These are phyloP conservation scores for Lactifluus piperatus DNA, from an alignment of 768 basidiomycete species.

Conservation along the genomic window DNA sequence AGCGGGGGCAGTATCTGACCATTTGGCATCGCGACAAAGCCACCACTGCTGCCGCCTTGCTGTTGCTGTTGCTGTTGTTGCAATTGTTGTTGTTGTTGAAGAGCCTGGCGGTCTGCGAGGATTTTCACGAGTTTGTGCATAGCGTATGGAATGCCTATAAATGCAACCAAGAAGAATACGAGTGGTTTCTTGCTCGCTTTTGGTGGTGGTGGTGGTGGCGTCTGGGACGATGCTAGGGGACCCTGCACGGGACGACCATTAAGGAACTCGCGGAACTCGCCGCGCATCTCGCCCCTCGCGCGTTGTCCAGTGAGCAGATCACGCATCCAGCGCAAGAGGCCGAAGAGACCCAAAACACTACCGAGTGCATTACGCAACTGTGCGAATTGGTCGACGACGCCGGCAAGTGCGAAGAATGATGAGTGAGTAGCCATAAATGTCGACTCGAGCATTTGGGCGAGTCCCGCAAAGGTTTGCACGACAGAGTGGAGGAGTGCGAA, in stretches of 20 bases:
- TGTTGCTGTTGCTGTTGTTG: conserved; percentile 30
- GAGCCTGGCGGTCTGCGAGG: conserved; percentile 54
- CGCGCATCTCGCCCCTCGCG: conserved; percentile 33
- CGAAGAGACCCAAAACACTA: conserved; percentile 88
- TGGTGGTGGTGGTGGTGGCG: conserved; percentile 29
- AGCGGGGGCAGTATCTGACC: conserved; percentile 43
- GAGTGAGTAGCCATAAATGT: conserved; percentile 98
- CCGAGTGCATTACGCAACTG: conserved; percentile 88
- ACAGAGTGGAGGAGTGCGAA: conserved; percentile 91
- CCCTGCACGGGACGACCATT: conserved; percentile 52
- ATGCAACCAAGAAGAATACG: conserved; percentile 86
- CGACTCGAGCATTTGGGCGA: conserved; percentile 94
- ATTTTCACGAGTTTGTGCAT: conserved; percentile 86
- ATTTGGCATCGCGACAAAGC: conserved; percentile 28
- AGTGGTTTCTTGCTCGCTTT: conserved; percentile 84
- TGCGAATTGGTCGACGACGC: conserved; percentile 91
- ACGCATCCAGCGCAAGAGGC: conserved; percentile 78
- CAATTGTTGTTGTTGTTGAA: conserved; percentile 36
- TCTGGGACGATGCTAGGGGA: conserved; percentile 23
- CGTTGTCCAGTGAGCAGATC: conserved; percentile 45
- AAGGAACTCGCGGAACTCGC: conserved; percentile 73
- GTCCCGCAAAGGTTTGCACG: conserved; percentile 89
- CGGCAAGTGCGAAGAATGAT: conserved; percentile 93
- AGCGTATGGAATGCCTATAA: conserved; percentile 87
- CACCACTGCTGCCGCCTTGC: conserved; percentile 11